Evolutionary conservation across 345 rosid species (phyloP).

Genomic region (Linum trigynum): DNA sequence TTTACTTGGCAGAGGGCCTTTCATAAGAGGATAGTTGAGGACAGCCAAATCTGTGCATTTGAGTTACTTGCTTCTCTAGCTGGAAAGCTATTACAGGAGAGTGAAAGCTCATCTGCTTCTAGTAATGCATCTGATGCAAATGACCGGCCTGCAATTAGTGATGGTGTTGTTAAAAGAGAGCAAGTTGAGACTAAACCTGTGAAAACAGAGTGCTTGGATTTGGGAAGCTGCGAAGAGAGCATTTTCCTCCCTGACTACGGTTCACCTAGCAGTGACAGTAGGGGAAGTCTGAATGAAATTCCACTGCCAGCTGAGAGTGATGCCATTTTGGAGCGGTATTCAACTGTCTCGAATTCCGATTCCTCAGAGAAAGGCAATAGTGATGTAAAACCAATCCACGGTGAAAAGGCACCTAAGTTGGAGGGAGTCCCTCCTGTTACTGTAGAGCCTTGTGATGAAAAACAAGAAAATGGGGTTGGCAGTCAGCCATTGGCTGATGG

Average conservation of each 20-base stretch:
- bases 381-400: slow-evolving; percentile 24
- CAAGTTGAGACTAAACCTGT: slow-evolving; percentile 27
- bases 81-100: slow-evolving; percentile 70
- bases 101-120: slow-evolving; percentile 70
- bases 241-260: neutral
- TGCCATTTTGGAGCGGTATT: neutral
- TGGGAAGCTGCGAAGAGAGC: neutral
- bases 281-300: slow-evolving; percentile 13
- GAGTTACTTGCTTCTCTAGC: slow-evolving; percentile 89
- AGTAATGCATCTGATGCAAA: slow-evolving; percentile 55
- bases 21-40: slow-evolving; percentile 33
- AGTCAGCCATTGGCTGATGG: slow-evolving; percentile 19
- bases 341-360: neutral
- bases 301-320: neutral
- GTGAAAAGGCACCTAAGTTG: slow-evolving; percentile 15
- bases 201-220: slow-evolving; percentile 16
- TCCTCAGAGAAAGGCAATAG: slow-evolving; percentile 16
- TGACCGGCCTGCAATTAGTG: slow-evolving; percentile 29
- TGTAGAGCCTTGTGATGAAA: slow-evolving; percentile 25
- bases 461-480: slow-evolving; percentile 21
- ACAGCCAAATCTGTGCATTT: slow-evolving; percentile 47
- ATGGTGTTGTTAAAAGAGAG: slow-evolving; percentile 30
- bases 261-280: slow-evolving; percentile 21
- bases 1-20: slow-evolving; percentile 37
- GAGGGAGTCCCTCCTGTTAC: slow-evolving; percentile 24